Percentiles rank a stretch among this genome's conserved stretches.
Evolutionary conservation across 2,329 filamentous ascomycete species (phyloP).

Genomic region (Mycocentrospora acerina): DNA sequence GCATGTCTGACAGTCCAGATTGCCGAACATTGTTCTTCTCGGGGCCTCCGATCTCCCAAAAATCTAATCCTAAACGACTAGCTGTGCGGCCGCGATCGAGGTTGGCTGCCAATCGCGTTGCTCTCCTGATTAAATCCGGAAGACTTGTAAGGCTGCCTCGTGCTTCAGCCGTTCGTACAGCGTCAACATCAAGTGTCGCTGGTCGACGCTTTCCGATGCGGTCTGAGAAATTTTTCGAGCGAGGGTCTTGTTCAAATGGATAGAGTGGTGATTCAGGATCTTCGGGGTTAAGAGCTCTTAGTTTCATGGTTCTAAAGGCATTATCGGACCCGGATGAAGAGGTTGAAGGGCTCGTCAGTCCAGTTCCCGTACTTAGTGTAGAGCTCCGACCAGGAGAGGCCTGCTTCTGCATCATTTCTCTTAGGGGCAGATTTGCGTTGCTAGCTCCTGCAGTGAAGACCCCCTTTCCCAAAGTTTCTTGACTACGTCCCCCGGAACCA

Average conservation of each 20-base stretch:
- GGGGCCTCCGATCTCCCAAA: conserved; percentile 44
- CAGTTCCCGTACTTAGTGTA: conserved; percentile 36
- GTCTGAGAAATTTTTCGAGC: conserved; percentile 40
- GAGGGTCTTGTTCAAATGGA: conserved; percentile 32
- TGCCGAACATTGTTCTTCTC: conserved; percentile 40
- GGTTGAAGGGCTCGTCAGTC: conserved; percentile 36
- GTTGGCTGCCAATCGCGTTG: conserved; percentile 82
- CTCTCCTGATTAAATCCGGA: conserved; percentile 84
- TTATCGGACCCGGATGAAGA: conserved; percentile 40
- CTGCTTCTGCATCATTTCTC: conserved; percentile 17
- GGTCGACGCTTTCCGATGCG: conserved; percentile 55
- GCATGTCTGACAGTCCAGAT: conserved; percentile 62
- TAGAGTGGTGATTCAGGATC: conserved; percentile 29
- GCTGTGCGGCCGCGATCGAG: conserved; percentile 78
- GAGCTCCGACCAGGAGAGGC: conserved; percentile 22
- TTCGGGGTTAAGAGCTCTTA: conserved; percentile 17
- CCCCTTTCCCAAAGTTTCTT: no score
- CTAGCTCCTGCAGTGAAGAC: conserved; percentile 15
- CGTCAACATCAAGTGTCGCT: conserved; percentile 77
- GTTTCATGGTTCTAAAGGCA: conserved; percentile 22
- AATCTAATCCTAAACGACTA: conserved; percentile 57
- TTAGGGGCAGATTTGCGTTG: conserved; percentile 14
- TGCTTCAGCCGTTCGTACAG: conserved; percentile 76
- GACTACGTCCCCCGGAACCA: background rate
- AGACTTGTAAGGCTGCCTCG: conserved; percentile 90